Conservation (phyloP, 306 rosid genomes). For the Trifolium pratense region DNA sequence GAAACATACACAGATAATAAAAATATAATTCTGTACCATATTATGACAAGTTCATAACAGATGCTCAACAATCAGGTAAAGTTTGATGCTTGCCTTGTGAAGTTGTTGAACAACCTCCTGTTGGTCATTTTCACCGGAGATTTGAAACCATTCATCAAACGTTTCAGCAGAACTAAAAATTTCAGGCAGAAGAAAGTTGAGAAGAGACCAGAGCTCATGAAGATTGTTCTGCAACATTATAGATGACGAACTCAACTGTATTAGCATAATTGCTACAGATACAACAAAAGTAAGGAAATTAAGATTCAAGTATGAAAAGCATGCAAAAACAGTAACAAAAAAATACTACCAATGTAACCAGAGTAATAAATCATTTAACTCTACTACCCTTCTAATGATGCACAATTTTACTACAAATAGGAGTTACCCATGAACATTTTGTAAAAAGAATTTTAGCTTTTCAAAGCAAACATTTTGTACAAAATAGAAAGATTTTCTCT, state of each 20-base stretch:
- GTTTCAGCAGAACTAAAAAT: conserved; percentile 98
- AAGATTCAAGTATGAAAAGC: conserved; percentile 14
- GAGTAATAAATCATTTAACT: background rate
- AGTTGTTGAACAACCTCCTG: conserved; percentile 99
- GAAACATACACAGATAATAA: conserved; percentile 32
- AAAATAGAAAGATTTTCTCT: too few relatives aligned
- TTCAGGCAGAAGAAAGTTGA: conserved; percentile 97
- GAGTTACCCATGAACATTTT: background rate
- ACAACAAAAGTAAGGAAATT: background rate
- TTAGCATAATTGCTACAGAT: background rate
- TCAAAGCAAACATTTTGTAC: too few relatives aligned
- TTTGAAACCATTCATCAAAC: conserved; percentile 99
- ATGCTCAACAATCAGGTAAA: conserved; percentile 2
- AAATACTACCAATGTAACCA: background rate
- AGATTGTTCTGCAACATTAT: conserved; percentile 79
- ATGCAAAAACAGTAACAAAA: conserved; percentile 3
- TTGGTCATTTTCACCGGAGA: conserved; percentile 97
- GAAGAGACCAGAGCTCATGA: conserved; percentile 96
- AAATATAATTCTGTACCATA: background rate
- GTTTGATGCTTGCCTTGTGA: conserved; percentile 70
- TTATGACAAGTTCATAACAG: conserved; percentile 9
- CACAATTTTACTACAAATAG: background rate
- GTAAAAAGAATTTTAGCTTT: too few relatives aligned
- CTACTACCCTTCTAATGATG: background rate
- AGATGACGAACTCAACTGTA: conserved; percentile 4